Percentiles rank a stretch among this genome's conserved stretches.
These are phyloP conservation scores for Debaryomyces sp. DNA, from an alignment of 1,139 yeast species.

Conservation along the genomic window DNA sequence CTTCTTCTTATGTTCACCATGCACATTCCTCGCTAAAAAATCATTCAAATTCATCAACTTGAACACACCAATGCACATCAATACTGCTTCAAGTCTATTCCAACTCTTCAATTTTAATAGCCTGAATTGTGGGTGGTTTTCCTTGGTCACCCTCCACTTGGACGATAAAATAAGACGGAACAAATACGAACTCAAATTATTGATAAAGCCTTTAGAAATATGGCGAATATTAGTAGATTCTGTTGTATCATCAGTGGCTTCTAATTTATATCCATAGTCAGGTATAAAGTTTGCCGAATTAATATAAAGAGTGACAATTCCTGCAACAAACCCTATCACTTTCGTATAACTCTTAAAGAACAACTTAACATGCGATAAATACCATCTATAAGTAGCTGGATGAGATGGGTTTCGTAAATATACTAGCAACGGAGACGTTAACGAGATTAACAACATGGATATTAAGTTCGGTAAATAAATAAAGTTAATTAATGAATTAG, in stretches of 20 bases:
- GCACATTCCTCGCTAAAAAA: constrained; percentile 22
- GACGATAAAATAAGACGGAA: constrained; percentile 39
- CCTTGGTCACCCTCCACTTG: constrained; percentile 48
- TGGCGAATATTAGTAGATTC: constrained; percentile 24
- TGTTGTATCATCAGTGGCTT: constrained; percentile 15
- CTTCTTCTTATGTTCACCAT: constrained; percentile 9
- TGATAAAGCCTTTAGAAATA: constrained; percentile 31
- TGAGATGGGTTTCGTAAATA: constrained; percentile 17
- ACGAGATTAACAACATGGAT: constrained; percentile 36
- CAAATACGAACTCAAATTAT: constrained; percentile 37
- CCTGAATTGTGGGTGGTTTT: constrained; percentile 39
- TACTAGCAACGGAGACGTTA: constrained; percentile 37
- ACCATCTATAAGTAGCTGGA: constrained; percentile 13
- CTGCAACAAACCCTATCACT: constrained; percentile 38
- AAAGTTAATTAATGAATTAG: constrained; percentile 39
- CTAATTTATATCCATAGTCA: constrained; percentile 23
- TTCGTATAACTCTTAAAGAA: constrained; percentile 40
- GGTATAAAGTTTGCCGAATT: constrained; percentile 32
- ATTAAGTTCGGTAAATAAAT: constrained; percentile 41
- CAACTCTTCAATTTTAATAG: constrained; percentile 29
- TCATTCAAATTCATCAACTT: constrained; percentile 45
- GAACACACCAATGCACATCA: constrained; percentile 43
- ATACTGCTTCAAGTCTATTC: constrained; percentile 37
- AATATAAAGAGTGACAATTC: constrained; percentile 29
- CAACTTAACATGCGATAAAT: constrained; percentile 24